Base-by-base conservation (phyloP, 2,329 filamentous ascomycete species). In the Torrubiella hemipterigena region DNA sequence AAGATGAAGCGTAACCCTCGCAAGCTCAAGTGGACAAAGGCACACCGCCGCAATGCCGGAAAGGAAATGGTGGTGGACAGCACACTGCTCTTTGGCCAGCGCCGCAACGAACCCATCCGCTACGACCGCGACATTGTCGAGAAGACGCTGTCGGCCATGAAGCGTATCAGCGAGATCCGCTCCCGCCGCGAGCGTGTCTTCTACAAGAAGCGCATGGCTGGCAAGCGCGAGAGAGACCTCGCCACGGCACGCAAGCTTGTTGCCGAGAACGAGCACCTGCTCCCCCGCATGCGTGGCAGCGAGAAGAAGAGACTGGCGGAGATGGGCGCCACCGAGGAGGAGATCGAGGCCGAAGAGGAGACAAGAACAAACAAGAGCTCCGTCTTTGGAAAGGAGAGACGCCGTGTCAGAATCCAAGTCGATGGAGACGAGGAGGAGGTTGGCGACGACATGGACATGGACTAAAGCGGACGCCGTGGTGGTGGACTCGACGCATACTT, bases 1-100 rank as follows among this genome's bases (percentile, higher is more conserved):
- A 91, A 93, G 64, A 93, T 93, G 84, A 94, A 94, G 81, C 79
- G 91, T 44, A 95, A 96, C 63, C 87, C 89, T 21, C 78, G 89
- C 55, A 94, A 95, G 61, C 74, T 96, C 47, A 91, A 86, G 61
- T 95, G 89, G 91, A 95, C 89, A 40, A 94, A 95, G 69, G 77
- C 84, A 31, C 89, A 87, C 71, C 81, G 86, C 51, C 80, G 79
- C 53, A 55, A 54, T 13, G 79, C 81, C 35, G 84, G 84, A 63
- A 93, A 86, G 65, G 70, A 77, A 53, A 76, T 93, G 84, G 82
- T 83, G 35, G 87, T 96, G 59, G 91, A 98, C 69, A 81, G 76
- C 49, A 94, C 89, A 19, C 77, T 98, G 38, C 81, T 85, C 51
- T 94, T 96, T 62, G 81, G 84, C 40, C 82, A 85, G 44, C 81